Evolutionary conservation across 1,139 yeast species (phyloP), one percentile per base, ranked within the genome.

Genomic region (Suhomyces coccinellae): DNA sequence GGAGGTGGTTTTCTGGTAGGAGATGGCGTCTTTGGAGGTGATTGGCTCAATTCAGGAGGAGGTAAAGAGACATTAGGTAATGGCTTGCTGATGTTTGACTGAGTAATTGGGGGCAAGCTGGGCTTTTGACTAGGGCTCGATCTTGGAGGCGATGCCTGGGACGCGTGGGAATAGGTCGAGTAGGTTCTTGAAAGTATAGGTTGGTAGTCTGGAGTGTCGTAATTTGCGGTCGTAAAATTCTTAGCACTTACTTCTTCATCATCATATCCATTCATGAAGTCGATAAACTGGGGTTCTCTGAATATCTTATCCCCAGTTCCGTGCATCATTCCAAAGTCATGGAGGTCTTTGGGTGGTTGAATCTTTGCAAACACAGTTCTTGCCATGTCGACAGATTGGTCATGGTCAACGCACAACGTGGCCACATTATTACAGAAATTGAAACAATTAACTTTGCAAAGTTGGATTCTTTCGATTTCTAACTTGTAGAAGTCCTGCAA

Each of bases 391-490:
- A 87, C 87, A 4, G 83, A 68, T 48, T 82, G 87, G 58, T 88
- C 96, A 54, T 85, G 86, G 41, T 82, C 82, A 24, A 89, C 93
- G 60, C 96, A 88, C 6, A 84, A 75, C 0, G 89, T 77, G 5
- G 95, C 87, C 11, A 86, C 73, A 43, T 83, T 75, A 62, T 89
- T 89, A 44, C 96, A 84, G 62, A 77, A 91, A 36, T 84, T 86
- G 85, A 96, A 95, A 52, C 95, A 66, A 57, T 85, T 87, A 14
- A 86, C 73, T 57, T 90, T 88, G 46, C 88, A 61, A 48, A 84
- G 78, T 55, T 86, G 86, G 44, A 90, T 81, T 52, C 96, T 77
- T 56, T 87, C 90, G 41, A 80, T 80, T 60, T 93, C 99, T 51
- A 88, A 67, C 48, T 75, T 81, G 64, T 91, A 95, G 50, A 88